Evolutionary conservation across 176 grass and related monocot genomes (phyloP), one percentile per base, ranked within the genome.

Genomic region (Miscanthus lutarioriparius): DNA sequence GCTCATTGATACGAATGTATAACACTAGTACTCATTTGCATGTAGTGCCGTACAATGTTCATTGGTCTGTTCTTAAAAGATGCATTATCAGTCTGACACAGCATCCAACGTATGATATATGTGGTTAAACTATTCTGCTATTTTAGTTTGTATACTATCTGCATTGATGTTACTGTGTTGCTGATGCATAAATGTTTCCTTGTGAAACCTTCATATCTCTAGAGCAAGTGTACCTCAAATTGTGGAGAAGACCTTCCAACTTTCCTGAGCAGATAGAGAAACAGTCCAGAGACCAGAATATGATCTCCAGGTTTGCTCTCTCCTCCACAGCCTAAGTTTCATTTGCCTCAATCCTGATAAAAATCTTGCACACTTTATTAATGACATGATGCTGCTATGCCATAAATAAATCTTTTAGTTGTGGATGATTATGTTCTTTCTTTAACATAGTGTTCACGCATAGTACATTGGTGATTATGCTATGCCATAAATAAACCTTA

Each of bases 261-360:
- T 99, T 82, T 91, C 90, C 75, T 91, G 88, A 84, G 2, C 54
- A 80, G 91, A 99, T 54, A 94, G 88, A 80, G 96, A 99, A 91
- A 83, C 86, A 67, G 67, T 94, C 51, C 96, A 96, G 73, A 90
- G 82, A 87, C 41, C 37, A 76, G 93, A 94, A 40, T 94, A 88
- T 84, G 93, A 96, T 79, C 96, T 99, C 67, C 96, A 99, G 96
- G 96, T 99, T 83, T 72, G 81, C 28, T 81, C 68, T 72, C 61
- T 44, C 23, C 77, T 38, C 17, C 68, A 30, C 41, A 62, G 75
- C 23, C 15, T 74, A 61, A 19, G 32, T 79, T 82, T 63, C 39
- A 23, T 70, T 74, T 49, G n/a, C 26, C 33, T 33, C 9, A 19
- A 27, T 80, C 5, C 12, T 70, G 40, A 67, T 41, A 38, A 75